Evolutionary conservation across 2,329 filamentous ascomycete species (phyloP).

Genomic region (Fulvia fulva): DNA sequence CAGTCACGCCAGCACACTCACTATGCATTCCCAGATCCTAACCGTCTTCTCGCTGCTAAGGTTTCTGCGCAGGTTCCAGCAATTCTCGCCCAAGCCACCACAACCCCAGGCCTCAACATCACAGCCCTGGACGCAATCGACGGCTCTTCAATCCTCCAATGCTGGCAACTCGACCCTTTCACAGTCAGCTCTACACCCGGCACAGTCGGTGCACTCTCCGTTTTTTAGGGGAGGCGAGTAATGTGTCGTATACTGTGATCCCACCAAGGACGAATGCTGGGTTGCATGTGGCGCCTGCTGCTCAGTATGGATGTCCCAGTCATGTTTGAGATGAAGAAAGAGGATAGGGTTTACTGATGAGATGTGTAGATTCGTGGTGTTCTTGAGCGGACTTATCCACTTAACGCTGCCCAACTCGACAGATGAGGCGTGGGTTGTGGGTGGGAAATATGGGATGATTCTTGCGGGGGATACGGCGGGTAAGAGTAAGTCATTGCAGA

Average conservation of each 20-base stretch:
- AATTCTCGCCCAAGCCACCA: neutral
- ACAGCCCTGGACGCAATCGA: conserved; percentile 8
- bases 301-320: conserved; percentile 8
- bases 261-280: conserved; percentile 9
- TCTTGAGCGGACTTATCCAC: conserved; percentile 8
- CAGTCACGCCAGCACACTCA: neutral
- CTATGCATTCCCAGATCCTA: no score
- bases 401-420: conserved; percentile 11
- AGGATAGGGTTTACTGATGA: neutral
- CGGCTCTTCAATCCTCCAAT: conserved; percentile 12
- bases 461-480: conserved; percentile 12
- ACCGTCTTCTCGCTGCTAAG: no score
- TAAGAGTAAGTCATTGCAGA: conserved; percentile 7
- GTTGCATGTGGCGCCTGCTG: conserved; percentile 10
- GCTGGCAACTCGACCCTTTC: conserved; percentile 14
- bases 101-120: conserved; percentile 13
- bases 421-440: conserved; percentile 8
- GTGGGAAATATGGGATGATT: conserved; percentile 15
- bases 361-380: conserved; percentile 5
- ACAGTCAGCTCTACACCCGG: conserved; percentile 9
- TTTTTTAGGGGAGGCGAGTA: conserved; percentile 6
- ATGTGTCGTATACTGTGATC: conserved; percentile 10
- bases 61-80: neutral
- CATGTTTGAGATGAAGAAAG: neutral
- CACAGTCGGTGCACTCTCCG: conserved; percentile 2